Conservation (phyloP, 140 eudicot genomes). For the Stevia rebaudiana region DNA sequence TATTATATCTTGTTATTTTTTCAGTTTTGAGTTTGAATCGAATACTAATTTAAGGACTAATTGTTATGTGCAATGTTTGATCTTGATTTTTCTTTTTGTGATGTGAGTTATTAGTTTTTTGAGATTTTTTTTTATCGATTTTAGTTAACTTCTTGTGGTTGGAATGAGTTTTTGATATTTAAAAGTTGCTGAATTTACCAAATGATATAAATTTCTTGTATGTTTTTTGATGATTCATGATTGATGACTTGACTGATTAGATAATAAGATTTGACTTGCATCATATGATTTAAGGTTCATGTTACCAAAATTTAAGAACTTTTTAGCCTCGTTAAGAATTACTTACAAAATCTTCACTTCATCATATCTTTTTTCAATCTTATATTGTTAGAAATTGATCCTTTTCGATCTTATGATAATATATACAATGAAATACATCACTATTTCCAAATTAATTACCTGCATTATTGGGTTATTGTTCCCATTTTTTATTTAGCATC, state of each 20-base stretch:
- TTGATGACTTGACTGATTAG: conserved; percentile 8
- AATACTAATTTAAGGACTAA: neutral
- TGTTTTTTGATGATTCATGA: conserved; percentile 6
- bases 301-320: neutral
- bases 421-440: neutral
- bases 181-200: neutral
- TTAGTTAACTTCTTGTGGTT: neutral
- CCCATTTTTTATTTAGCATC: conserved; percentile 23
- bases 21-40: neutral
- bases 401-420: conserved; percentile 1
- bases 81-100: neutral
- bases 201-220: neutral
- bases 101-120: neutral
- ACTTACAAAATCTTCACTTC: neutral
- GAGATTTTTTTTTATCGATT: neutral
- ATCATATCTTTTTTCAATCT: conserved; percentile 6
- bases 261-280: conserved; percentile 5
- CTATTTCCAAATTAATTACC: neutral
- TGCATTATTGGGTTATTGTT: conserved; percentile 29
- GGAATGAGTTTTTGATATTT: conserved; percentile 1
- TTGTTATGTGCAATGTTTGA: conserved; percentile 7
- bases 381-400: neutral
- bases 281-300: neutral
- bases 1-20: neutral
- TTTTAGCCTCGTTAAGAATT: neutral